Evolutionary conservation across 306 rosid species (phyloP).

Genomic region (Prosopis cineraria): DNA sequence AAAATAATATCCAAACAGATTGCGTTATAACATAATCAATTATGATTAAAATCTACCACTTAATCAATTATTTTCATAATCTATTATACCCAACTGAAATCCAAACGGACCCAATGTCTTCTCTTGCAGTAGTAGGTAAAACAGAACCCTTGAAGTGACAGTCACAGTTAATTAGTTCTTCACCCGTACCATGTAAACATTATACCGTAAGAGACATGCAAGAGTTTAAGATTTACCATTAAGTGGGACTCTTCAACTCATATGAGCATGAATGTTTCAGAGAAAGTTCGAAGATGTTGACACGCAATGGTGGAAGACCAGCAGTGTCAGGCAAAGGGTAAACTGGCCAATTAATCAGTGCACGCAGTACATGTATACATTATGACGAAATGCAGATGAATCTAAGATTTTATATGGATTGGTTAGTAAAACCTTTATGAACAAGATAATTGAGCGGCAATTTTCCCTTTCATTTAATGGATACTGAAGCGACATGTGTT

Average conservation of each 20-base stretch:
- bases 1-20: too few species aligned
- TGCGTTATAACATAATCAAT: too few species aligned
- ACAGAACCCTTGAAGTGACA: neutral
- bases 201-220: neutral
- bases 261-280: neutral
- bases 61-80: too few species aligned
- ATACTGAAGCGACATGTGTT: slow-evolving; percentile 13
- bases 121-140: slow-evolving; percentile 7
- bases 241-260: neutral
- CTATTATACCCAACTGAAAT: too few species aligned
- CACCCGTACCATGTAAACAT: slow-evolving; percentile 4
- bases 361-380: neutral
- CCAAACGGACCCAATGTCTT: too few species aligned
- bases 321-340: neutral
- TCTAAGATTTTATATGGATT: neutral
- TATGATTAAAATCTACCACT: too few species aligned
- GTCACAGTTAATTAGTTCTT: slow-evolving; percentile 7
- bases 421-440: neutral
- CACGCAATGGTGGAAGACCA: neutral
- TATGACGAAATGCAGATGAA: neutral
- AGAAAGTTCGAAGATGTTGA: neutral
- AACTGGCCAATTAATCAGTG: neutral
- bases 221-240: slow-evolving; percentile 7
- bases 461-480: slow-evolving; percentile 18
- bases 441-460: neutral